Evolutionary conservation across 2,329 filamentous ascomycete species (phyloP).

Genomic region (Curvularia verruculosa): DNA sequence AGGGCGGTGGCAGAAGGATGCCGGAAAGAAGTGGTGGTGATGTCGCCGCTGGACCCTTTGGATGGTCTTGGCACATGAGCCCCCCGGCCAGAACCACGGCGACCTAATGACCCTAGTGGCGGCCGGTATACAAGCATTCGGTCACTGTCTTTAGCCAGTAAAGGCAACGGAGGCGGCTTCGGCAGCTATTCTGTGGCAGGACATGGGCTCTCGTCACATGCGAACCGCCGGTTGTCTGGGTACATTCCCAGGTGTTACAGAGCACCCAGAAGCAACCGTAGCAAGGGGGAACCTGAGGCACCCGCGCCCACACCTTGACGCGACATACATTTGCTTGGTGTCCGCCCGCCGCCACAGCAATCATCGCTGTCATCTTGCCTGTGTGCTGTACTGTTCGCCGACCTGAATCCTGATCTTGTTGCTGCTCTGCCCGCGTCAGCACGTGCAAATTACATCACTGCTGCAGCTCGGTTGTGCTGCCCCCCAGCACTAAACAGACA

Average conservation of each 20-base stretch:
- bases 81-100: neutral
- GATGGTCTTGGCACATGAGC: neutral
- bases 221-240: neutral
- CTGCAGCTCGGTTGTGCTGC: slow-evolving; percentile 27
- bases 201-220: slow-evolving; percentile 1
- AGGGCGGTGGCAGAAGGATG: neutral
- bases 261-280: neutral
- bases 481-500: slow-evolving; percentile 21
- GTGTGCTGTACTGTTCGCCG: slow-evolving; percentile 2
- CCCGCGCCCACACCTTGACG: neutral
- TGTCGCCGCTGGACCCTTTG: slow-evolving; percentile 4
- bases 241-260: slow-evolving; percentile 1
- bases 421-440: slow-evolving; percentile 27
- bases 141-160: neutral
- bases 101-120: slow-evolving; percentile 1
- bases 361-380: neutral
- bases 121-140: neutral
- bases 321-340: neutral
- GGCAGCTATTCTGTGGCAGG: neutral
- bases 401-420: slow-evolving; percentile 16
- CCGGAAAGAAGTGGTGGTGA: slow-evolving; percentile 3
- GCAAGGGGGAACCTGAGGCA: slow-evolving; percentile 16
- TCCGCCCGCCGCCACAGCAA: neutral
- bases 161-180: neutral
- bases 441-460: slow-evolving; percentile 40